Evolutionary conservation across 2,329 filamentous ascomycete species (phyloP).

Genomic region (Fusarium algeriense): DNA sequence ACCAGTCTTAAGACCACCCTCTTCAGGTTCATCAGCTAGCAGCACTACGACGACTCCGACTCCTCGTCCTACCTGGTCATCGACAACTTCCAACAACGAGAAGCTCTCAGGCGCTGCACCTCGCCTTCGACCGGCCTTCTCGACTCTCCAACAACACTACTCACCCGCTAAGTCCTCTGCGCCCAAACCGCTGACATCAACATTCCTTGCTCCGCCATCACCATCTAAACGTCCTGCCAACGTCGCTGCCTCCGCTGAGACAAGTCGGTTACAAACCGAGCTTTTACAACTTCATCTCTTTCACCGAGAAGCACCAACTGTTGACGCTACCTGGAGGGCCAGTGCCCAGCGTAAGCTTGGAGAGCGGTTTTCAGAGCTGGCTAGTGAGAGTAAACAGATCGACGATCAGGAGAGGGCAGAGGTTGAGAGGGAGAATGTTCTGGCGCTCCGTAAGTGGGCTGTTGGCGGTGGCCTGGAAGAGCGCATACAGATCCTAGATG

Average conservation of each 20-base stretch:
- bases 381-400: constrained; percentile 51
- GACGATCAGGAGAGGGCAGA: constrained; percentile 56
- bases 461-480: constrained; percentile 61
- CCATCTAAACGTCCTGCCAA: constrained; percentile 73
- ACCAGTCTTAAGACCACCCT: constrained; percentile 50
- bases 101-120: constrained; percentile 42
- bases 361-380: constrained; percentile 58
- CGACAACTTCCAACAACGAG: constrained; percentile 35
- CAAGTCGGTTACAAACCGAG: constrained; percentile 70
- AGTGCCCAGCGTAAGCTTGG: constrained; percentile 66
- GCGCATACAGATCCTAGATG: constrained; percentile 69
- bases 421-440: constrained; percentile 63
- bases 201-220: constrained; percentile 69
- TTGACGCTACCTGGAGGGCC: constrained; percentile 64
- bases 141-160: constrained; percentile 75
- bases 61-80: constrained; percentile 32
- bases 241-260: constrained; percentile 69
- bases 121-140: constrained; percentile 67
- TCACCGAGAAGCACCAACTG: constrained; percentile 65
- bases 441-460: constrained; percentile 66
- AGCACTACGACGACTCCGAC: constrained; percentile 36
- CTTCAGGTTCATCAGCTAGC: constrained; percentile 42
- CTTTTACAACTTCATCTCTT: constrained; percentile 74
- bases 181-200: constrained; percentile 71
- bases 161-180: constrained; percentile 71